Percentiles rank a stretch among this genome's conserved stretches.
These are phyloP conservation scores for Choiromyces venosus DNA, from an alignment of 495 filamentous ascomycete species.

Conservation along the genomic window DNA sequence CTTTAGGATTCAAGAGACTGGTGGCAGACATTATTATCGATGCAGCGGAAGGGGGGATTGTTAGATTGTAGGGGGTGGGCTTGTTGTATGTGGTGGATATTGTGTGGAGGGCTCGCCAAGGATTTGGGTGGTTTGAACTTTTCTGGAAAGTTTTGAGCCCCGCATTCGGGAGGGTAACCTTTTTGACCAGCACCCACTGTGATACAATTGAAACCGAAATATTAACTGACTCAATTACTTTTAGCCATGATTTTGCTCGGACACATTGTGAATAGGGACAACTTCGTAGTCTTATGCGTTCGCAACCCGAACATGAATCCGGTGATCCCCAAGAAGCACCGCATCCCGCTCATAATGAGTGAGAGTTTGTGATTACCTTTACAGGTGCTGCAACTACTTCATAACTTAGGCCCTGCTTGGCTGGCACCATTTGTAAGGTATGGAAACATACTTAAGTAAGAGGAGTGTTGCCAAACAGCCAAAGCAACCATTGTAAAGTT, in stretches of 20 bases:
- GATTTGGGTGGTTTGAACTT: neutral
- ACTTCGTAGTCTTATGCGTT: neutral
- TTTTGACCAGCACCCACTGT: neutral
- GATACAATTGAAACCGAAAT: neutral
- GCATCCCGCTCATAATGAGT: neutral
- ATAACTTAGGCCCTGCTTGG: too few species aligned
- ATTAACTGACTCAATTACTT: neutral
- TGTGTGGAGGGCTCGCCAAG: neutral
- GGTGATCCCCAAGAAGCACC: neutral
- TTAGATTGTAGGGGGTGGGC: neutral
- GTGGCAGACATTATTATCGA: slow-evolving; percentile 67
- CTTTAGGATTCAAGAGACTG: slow-evolving; percentile 95
- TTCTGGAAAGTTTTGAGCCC: neutral
- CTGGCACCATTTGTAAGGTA: too few species aligned
- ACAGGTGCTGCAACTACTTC: neutral
- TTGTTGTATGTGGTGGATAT: neutral
- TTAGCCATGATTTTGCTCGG: neutral
- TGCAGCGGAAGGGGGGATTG: neutral
- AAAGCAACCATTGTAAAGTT: too few species aligned
- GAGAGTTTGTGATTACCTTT: neutral
- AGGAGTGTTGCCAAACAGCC: too few species aligned
- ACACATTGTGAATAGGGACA: neutral
- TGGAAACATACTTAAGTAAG: too few species aligned
- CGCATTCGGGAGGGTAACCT: slow-evolving; percentile 1
- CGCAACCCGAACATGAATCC: neutral